Base-by-base conservation (phyloP, 352 stramenopile genomes). In the Plasmopara viticola region DNA sequence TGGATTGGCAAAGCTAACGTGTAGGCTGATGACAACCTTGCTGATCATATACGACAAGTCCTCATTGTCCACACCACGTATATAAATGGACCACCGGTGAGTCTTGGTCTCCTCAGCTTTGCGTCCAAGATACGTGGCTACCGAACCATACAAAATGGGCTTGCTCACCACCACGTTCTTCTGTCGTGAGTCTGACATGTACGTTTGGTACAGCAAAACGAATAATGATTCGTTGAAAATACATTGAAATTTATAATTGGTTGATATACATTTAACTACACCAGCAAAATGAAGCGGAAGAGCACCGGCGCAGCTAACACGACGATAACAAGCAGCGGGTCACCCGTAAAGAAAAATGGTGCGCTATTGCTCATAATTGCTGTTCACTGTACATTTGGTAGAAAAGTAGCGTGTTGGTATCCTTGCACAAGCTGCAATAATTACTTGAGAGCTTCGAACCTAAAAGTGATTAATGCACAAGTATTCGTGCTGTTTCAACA, bases 1-100 rank as follows among this genome's bases (percentile, higher is more conserved):
- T 15, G 94, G 93, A 64, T 97, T 95, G 6, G 89, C 74, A 69
- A 99, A 99, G 58, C 87, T 97, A 9, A 91, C 87, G 72, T 99
- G 95, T 28, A 99, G 69, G 54, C 90, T 97, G 71, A 99, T 98
- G 37, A 98, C 84, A n/a, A 98, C 93, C 75, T 98, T 98, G 56
- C 77, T 86, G 65, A 99, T 84, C 65, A 97, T 95, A 55, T 90
- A 87, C 20, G 78, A 95, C 13, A 99, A 71, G 68, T 99, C 94
- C 66, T 98, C 93, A 33, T 95, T 82, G 54, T 97, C 84, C 33
- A 87, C 82, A 46, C 91, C 92, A 48, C 95, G 85, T 31, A 98
- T 61, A 64, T 96, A 98, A 55, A 98, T 95, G 31, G 78, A 97
- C 94, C 94, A 98, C 51, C 89, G 70, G 53, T 98, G 94, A 8